phyloP scores from a whole-genome alignment of 192 early-diverging fungal genomes.

The Anaeromyces robustus region DNA sequence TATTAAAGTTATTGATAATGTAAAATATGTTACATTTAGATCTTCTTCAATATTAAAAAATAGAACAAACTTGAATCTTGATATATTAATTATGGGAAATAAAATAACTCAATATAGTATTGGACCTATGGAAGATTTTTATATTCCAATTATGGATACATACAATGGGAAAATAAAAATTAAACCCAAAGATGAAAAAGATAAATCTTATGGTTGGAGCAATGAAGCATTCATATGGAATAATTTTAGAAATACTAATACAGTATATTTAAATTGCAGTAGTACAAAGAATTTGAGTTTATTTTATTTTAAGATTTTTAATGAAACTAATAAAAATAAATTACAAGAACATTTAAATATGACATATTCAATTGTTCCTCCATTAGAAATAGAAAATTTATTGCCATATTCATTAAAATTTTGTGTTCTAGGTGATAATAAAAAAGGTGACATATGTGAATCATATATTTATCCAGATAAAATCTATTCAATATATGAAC shows the following conservation, averaged over 20 bases:
- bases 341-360: conserved; percentile 21
- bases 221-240: background rate
- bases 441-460: background rate
- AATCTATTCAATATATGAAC: background rate
- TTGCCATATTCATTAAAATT: conserved; percentile 77
- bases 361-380: conserved; percentile 27
- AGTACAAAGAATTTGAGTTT: background rate
- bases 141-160: conserved; percentile 73
- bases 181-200: conserved; percentile 51
- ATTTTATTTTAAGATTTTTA: background rate
- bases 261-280: background rate
- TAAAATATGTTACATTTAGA: conserved; percentile 85
- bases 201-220: background rate
- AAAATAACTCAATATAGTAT: conserved; percentile 5
- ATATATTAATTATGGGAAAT: conserved; percentile 50
- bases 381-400: conserved; percentile 87
- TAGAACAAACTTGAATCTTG: conserved; percentile 55
- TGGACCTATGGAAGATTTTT: conserved; percentile 67
- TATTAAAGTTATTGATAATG: conserved; percentile 65
- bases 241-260: background rate
- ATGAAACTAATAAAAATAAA: background rate
- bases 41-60: conserved; percentile 74
- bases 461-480: background rate
- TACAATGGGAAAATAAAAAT: conserved; percentile 65
- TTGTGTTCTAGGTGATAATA: conserved; percentile 38